These are phyloP conservation scores for Nicotiana paniculata DNA, from an alignment of 257 asterid genomes.

Conservation along the genomic window DNA sequence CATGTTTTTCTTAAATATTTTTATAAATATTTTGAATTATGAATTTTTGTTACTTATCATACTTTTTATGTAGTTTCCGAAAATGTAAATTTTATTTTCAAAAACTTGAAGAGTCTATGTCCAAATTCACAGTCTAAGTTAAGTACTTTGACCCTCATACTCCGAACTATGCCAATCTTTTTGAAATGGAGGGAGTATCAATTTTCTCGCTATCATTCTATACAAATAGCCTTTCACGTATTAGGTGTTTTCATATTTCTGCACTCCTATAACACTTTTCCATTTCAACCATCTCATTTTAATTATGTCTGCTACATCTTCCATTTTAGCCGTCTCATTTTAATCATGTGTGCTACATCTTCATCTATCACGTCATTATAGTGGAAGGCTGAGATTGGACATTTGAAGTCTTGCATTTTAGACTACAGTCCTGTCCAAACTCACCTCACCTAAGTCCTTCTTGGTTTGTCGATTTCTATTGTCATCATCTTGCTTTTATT, in stretches of 20 bases:
- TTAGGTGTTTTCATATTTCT: not conserved
- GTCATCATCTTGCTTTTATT: constrained; percentile 1
- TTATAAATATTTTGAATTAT: too few relatives aligned
- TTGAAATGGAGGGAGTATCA: too few relatives aligned
- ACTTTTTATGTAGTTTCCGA: too few relatives aligned
- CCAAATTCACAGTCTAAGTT: too few relatives aligned
- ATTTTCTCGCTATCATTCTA: not conserved
- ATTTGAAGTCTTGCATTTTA: not conserved
- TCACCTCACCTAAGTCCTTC: not conserved
- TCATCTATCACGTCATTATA: not conserved
- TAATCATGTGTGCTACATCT: not conserved
- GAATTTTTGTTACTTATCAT: too few relatives aligned
- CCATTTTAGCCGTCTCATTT: not conserved
- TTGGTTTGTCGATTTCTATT: too few relatives aligned
- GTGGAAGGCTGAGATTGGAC: not conserved
- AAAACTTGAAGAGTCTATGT: too few relatives aligned
- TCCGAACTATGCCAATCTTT: too few relatives aligned
- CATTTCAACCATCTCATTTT: not conserved
- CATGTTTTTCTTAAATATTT: too few relatives aligned
- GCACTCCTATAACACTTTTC: not conserved
- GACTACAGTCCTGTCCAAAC: not conserved
- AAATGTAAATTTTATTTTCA: too few relatives aligned
- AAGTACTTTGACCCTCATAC: too few relatives aligned
- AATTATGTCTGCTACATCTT: not conserved
- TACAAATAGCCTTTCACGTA: not conserved